Evolutionary conservation across 73 alveolate species (phyloP).

Genomic region (Tetrahymena elliotti): DNA sequence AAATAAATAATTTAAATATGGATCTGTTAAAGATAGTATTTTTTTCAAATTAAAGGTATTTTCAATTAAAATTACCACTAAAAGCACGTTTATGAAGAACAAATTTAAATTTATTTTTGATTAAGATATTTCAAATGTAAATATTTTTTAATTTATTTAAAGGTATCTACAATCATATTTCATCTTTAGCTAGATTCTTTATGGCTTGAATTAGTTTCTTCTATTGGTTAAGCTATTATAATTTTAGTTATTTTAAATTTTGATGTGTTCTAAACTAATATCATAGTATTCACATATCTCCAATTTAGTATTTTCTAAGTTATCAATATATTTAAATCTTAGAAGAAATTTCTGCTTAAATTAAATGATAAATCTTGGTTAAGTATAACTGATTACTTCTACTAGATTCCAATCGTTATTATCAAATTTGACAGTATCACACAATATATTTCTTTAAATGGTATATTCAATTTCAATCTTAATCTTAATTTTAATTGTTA

Average conservation of each 20-base stretch:
- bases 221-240: neutral
- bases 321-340: neutral
- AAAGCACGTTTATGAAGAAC: too few relatives aligned
- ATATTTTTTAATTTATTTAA: neutral
- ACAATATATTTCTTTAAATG: neutral
- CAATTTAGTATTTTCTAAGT: neutral
- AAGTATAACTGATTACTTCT: neutral
- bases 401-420: neutral
- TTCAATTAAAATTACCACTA: too few relatives aligned
- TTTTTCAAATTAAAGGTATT: too few relatives aligned
- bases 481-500: neutral
- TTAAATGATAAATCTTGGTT: neutral
- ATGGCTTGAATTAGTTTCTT: neutral
- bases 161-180: neutral
- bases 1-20: too few relatives aligned
- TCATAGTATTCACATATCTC: neutral
- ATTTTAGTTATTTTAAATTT: neutral
- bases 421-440: neutral
- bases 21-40: too few relatives aligned
- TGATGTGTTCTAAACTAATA: neutral
- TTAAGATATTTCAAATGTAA: too few relatives aligned
- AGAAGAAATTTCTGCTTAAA: neutral
- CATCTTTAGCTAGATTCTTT: neutral
- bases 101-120: too few relatives aligned
- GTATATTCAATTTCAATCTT: neutral